phyloP scores from a whole-genome alignment of 208 protist species.

The Leishmania lainsoni region DNA sequence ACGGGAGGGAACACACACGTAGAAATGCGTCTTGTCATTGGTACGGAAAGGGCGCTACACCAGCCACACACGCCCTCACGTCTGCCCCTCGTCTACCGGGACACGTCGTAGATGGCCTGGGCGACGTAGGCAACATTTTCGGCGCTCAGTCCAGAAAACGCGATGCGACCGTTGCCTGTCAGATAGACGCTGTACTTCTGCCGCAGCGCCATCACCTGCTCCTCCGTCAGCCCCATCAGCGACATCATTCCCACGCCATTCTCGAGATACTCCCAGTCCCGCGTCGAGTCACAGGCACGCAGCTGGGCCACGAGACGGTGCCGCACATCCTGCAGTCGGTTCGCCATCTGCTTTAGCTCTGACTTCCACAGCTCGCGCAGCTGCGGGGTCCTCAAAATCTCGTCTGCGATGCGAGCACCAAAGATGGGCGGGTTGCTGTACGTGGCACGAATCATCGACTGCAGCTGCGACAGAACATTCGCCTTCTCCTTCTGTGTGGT shows the following conservation, averaged over 20 bases:
- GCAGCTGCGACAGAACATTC: slow-evolving; percentile 92
- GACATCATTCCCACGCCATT: slow-evolving; percentile 97
- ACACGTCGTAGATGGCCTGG: slow-evolving; percentile 66
- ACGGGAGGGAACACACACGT: not conserved
- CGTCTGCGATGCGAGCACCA: slow-evolving; percentile 92
- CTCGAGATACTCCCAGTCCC: slow-evolving; percentile 93
- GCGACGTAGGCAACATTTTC: slow-evolving; percentile 81
- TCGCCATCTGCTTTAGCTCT: slow-evolving; percentile 91
- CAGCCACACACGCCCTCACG: not conserved
- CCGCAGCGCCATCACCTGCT: slow-evolving; percentile 57
- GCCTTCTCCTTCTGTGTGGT: slow-evolving; percentile 50
- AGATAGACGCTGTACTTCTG: slow-evolving; percentile 79
- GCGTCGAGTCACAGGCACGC: slow-evolving; percentile 49
- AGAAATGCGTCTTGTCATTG: not conserved
- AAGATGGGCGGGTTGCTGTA: slow-evolving; percentile 97
- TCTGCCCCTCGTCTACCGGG: slow-evolving; percentile 13
- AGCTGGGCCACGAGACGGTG: slow-evolving; percentile 69
- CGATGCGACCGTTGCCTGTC: slow-evolving; percentile 70
- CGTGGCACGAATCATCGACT: slow-evolving; percentile 90
- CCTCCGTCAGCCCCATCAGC: slow-evolving; percentile 90
- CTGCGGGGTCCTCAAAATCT: slow-evolving; percentile 78
- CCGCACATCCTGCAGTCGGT: slow-evolving; percentile 71
- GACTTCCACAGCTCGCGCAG: slow-evolving; percentile 80
- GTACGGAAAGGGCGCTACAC: not conserved
- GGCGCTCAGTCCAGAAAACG: slow-evolving; percentile 71